phyloP scores from a whole-genome alignment of 2,329 filamentous ascomycete genomes.

The Colletotrichum sidae region DNA sequence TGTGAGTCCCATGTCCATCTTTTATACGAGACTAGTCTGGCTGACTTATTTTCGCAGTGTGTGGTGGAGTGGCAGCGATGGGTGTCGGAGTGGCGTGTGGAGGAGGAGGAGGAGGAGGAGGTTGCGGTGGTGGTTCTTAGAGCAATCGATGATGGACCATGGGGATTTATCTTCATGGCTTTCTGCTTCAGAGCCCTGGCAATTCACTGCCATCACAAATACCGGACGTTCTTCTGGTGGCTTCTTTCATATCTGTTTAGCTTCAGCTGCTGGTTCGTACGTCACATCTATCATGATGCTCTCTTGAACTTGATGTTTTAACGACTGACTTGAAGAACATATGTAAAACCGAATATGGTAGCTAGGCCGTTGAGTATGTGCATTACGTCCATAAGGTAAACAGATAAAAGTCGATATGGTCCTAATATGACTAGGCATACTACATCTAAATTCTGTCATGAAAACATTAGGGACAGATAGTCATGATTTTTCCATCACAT shows the following conservation, averaged over 20 bases:
- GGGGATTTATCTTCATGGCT: too few relatives aligned
- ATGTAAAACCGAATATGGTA: too few relatives aligned
- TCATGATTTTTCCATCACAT: too few relatives aligned
- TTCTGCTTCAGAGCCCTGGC: neutral
- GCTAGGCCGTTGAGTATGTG: fast-evolving
- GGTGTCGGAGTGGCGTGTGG: neutral
- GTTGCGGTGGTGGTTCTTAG: conserved; percentile 10
- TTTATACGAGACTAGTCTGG: neutral
- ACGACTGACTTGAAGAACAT: too few relatives aligned
- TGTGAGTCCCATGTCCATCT: neutral
- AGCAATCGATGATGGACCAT: neutral
- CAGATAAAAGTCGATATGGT: fast-evolving
- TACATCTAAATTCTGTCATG: too few relatives aligned
- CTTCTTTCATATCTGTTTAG: too few relatives aligned
- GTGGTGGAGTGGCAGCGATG: neutral
- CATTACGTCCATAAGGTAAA: too few relatives aligned
- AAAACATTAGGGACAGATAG: fast-evolving
- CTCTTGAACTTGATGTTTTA: fast-evolving
- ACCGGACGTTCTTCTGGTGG: too few relatives aligned
- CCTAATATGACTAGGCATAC: too few relatives aligned
- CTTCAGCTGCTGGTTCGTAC: too few relatives aligned
- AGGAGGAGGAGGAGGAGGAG: conserved; percentile 10
- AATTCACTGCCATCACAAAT: too few relatives aligned
- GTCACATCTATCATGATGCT: fast-evolving
- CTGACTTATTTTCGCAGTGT: neutral